Percentiles rank a stretch among this genome's conserved stretches.
These are phyloP conservation scores for Nowakowskiella sp. DNA, from an alignment of 192 early-diverging fungal species.

Conservation along the genomic window DNA sequence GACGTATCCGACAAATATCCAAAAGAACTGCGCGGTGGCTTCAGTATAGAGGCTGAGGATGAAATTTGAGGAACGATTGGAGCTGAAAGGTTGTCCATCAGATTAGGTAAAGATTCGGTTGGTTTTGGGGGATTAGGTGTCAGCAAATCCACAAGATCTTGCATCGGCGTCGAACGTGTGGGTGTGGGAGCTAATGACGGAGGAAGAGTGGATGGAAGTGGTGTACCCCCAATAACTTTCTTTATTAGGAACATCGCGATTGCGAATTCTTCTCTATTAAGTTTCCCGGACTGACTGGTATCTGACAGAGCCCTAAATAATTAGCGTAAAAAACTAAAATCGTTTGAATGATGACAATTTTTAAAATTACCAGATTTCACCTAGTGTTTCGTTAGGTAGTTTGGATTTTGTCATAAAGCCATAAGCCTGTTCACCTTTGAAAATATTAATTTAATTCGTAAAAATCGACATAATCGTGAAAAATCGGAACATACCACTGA, in stretches of 20 bases:
- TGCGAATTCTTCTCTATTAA: constrained; percentile 40
- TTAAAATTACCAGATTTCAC: constrained; percentile 57
- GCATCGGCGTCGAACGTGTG: constrained; percentile 18
- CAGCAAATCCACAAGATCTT: neutral
- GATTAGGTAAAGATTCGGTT: constrained; percentile 20
- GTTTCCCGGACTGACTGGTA: constrained; percentile 21
- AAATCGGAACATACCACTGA: constrained; percentile 60
- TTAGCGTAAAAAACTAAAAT: neutral
- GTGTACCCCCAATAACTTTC: constrained; percentile 21
- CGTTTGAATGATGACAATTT: constrained; percentile 11
- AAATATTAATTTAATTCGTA: constrained; percentile 7
- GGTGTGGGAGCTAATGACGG: constrained; percentile 49
- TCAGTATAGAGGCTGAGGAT: too few species aligned
- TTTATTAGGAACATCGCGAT: constrained; percentile 40
- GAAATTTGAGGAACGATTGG: too few species aligned
- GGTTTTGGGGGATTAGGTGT: neutral
- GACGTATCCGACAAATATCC: constrained; percentile 26
- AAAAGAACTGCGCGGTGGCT: too few species aligned
- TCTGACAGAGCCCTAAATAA: constrained; percentile 23
- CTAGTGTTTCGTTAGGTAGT: constrained; percentile 55
- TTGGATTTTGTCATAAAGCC: constrained; percentile 75
- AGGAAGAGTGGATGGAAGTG: constrained; percentile 42
- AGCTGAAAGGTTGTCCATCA: too few species aligned
- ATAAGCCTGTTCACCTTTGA: constrained; percentile 60
- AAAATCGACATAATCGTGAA: constrained; percentile 2